Conservation (phyloP, 768 basidiomycete species). For the Lanmaoa rubissima region DNA sequence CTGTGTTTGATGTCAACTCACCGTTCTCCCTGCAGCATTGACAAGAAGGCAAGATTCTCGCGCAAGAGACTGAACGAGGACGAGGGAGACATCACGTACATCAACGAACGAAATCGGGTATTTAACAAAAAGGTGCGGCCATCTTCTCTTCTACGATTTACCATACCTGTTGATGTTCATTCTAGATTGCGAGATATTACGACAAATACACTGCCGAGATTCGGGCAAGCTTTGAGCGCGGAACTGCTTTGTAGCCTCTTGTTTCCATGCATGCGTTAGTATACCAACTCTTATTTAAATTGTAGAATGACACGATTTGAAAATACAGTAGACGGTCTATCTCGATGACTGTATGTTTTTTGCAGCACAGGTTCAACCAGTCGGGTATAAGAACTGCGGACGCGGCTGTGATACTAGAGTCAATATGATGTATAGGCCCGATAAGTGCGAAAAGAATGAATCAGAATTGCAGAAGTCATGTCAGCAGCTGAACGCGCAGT, state of each 20-base stretch:
- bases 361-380: not conserved
- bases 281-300: constrained; percentile 2
- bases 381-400: not conserved
- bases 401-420: not conserved
- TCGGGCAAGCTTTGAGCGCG: constrained; percentile 95
- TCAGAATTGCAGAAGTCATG: constrained; percentile 47
- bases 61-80: constrained; percentile 89
- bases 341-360: not conserved
- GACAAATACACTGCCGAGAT: constrained; percentile 98
- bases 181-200: constrained; percentile 88
- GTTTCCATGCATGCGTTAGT: constrained; percentile 13
- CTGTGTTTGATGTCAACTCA: not conserved
- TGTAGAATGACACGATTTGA: constrained; percentile 6
- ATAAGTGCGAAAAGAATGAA: not conserved
- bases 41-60: constrained; percentile 88
- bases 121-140: constrained; percentile 90
- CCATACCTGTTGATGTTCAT: not conserved
- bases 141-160: not conserved
- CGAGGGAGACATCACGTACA: constrained; percentile 96
- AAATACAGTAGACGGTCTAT: constrained; percentile 1
- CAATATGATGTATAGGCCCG: not conserved
- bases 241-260: constrained; percentile 73
- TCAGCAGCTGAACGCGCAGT: constrained; percentile 40
- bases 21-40: constrained; percentile 51
- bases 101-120: constrained; percentile 96